Evolutionary conservation across 169 alveolate genomes (phyloP), one percentile per base, ranked within the genome.

Genomic region (Eimeria acervulina): DNA sequence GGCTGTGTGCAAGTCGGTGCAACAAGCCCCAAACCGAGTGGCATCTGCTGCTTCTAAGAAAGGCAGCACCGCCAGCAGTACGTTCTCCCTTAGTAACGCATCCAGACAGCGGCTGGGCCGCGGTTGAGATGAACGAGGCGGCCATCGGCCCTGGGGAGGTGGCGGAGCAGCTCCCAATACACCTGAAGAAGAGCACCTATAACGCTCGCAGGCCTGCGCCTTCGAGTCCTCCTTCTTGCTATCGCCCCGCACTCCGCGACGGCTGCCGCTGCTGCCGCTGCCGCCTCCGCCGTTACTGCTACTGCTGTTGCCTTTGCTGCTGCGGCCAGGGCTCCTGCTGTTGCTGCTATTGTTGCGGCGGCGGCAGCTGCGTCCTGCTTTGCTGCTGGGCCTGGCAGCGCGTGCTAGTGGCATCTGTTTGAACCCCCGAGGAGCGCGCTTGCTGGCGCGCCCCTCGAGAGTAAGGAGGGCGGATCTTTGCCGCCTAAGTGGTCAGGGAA

Each of bases 401-500:
- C 63, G 87, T 42, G 31, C 87, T 51, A 51, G 76, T 2, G 91
- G 72, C 91, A 83, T 83, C 74, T 28, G 72, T 19, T 21, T 23
- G 72, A 28, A 17, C 51, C 91, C 91, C 91, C 91, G 23, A 80
- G 68, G 91, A 83, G 72, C 91, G 47, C 91, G 28, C 61, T 81
- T 10, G 83, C 52, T 8, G 81, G 81, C 36, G 80, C 63, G 63
- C 81, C 40, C 80, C 93, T 85, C 91, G 72, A 76, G 93, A 36
- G 93, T 17, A 36, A 36, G 80, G 28, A 36, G n/a, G 93, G 93
- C 93, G 70, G 93, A 61, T 61, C 83, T 38, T 12, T 19, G 93
- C 78, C 93, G 81, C 93, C 93, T 85, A 61, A 28, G 93, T 70
- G 81, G 93, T 85, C 93, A 85, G 47, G 66, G 51, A 68, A 55